Base-by-base conservation (phyloP, 1,284 basidiomycete genomes). In the Irpex lacteus region DNA sequence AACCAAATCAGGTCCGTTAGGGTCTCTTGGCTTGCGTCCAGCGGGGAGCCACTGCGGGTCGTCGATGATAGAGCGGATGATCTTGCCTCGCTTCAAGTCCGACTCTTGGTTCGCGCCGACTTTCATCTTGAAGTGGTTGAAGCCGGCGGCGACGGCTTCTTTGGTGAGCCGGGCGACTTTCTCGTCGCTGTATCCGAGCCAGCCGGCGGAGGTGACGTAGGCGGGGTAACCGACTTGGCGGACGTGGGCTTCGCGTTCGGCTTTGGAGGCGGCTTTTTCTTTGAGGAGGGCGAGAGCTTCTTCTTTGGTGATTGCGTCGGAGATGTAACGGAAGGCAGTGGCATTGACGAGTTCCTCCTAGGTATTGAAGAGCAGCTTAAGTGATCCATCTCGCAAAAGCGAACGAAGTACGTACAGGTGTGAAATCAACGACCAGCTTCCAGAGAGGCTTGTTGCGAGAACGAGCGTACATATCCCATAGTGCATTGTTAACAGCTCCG, bases 41-140 rank as follows among this genome's bases (percentile, higher is more conserved):
- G 79, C 65, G 11, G 90, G 89, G 26, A 91, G 82, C 71, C 87
- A 83, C 69, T 87, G 84, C 2, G 93, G 93, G 80, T 97, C 89
- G 75, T 98, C 96, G 74, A 98, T 97, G 77, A 98, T 94, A 60
- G 89, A 92, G 64, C 96, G 88, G 71, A 98, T 96, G 70, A 98
- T 84, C 69, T 85, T 85, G 52, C 94, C 94, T 67, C 96, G 88
- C 60, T 94, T 89, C 60, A 96, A 81, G 78, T 98, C 96, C 73
- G 91, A 89, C 49, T 87, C 85, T 61, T 86, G 82, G 76, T 92
- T 84, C 44, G 91, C 90, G 62, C 96, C 96, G 67, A 98, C 95
- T 81, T 98, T 98, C 89, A 97, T 95, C 81, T 96, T 96, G 85
- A 97, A 96, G 79, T 96, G 94, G 80, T 94, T 95, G 85, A 97